These are phyloP conservation scores for Rhizopogon salebrosus DNA, from an alignment of 768 basidiomycete species.

Conservation along the genomic window DNA sequence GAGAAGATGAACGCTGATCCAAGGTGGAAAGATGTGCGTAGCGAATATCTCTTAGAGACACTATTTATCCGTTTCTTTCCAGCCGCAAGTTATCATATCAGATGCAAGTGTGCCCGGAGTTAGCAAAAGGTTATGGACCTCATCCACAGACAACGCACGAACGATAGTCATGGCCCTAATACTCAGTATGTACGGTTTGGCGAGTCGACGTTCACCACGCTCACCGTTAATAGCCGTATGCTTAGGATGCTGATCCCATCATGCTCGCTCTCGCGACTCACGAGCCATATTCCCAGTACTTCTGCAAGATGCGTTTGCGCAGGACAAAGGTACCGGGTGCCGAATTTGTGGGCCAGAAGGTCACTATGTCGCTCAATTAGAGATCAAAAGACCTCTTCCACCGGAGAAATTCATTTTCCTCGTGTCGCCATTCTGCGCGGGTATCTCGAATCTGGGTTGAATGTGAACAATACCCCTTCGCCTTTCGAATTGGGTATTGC, in stretches of 20 bases:
- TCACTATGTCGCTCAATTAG: conserved; percentile 88
- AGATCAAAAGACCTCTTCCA: conserved; percentile 52
- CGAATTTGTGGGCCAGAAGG: conserved; percentile 93
- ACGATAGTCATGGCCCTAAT: too few species aligned
- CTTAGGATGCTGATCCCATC: conserved; percentile 95
- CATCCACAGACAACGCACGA: conserved; percentile 83
- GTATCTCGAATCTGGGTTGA: conserved; percentile 95
- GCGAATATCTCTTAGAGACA: not conserved
- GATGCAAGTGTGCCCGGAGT: conserved; percentile 97
- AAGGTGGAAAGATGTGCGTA: conserved; percentile 85
- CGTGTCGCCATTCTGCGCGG: conserved; percentile 90
- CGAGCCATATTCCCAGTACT: conserved; percentile 96
- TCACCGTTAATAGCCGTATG: conserved; percentile 8
- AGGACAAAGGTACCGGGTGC: conserved; percentile 87
- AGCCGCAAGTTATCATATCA: conserved; percentile 96
- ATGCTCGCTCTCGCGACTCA: conserved; percentile 98
- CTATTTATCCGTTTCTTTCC: not conserved
- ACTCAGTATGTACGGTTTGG: conserved; percentile 96
- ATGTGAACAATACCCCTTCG: conserved; percentile 69
- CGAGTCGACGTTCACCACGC: conserved; percentile 31
- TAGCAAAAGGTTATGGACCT: conserved; percentile 99
- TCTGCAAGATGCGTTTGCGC: conserved; percentile 98
- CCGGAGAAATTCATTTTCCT: conserved; percentile 93
- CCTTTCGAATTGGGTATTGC: conserved; percentile 97
- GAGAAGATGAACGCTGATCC: conserved; percentile 93